These are phyloP conservation scores for Salix purpurea DNA, from an alignment of 345 rosid genomes.

Conservation along the genomic window DNA sequence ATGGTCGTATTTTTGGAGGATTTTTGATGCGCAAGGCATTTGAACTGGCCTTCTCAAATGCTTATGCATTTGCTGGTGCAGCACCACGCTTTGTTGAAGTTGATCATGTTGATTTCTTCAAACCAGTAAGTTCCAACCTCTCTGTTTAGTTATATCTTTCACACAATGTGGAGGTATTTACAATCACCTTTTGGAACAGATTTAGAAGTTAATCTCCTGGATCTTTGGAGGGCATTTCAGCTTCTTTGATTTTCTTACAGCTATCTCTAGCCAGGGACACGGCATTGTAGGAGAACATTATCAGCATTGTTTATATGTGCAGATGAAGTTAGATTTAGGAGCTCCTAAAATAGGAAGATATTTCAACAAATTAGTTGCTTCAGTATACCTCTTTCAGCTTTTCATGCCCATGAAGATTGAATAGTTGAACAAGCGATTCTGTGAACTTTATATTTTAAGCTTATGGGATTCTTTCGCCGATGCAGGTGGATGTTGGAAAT, in stretches of 20 bases:
- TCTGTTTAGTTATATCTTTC: background rate
- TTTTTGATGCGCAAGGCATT: conserved; percentile 84
- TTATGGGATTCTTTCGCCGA: conserved; percentile 1
- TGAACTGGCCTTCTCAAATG: conserved; percentile 74
- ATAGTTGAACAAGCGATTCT: background rate
- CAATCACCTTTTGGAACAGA: background rate
- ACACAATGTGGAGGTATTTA: background rate
- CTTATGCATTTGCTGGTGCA: conserved; percentile 81
- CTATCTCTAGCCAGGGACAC: background rate
- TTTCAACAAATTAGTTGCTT: background rate
- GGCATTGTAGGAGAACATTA: background rate
- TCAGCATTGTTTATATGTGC: background rate
- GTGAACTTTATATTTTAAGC: background rate
- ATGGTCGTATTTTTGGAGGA: conserved; percentile 87
- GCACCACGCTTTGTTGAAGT: conserved; percentile 78
- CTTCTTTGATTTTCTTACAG: background rate
- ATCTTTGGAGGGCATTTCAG: background rate
- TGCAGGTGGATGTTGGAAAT: conserved; percentile 81
- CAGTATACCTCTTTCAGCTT: too few relatives aligned
- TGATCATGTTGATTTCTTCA: conserved; percentile 81
- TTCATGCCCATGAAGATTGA: background rate
- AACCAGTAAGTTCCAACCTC: conserved; percentile 55
- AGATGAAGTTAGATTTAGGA: background rate
- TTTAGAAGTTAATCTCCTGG: background rate
- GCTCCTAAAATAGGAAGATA: background rate